Conservation (phyloP, 352 stramenopile species). For the Phytophthora cactorum region DNA sequence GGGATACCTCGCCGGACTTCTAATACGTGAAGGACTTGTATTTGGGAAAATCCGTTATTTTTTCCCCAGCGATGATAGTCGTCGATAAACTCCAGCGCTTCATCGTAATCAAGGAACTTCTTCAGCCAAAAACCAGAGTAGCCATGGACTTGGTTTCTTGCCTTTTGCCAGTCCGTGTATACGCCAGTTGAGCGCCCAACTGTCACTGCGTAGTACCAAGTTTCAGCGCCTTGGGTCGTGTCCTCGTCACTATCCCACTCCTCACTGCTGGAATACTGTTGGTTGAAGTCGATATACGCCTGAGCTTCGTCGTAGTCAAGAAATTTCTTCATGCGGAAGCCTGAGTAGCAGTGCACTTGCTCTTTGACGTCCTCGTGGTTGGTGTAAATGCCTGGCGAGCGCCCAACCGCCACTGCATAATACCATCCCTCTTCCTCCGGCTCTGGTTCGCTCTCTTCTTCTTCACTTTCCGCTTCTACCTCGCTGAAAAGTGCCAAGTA, state of each 20-base stretch:
- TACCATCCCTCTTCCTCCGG: slow-evolving; percentile 4
- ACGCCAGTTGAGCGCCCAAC: slow-evolving; percentile 51
- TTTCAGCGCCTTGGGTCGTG: background rate
- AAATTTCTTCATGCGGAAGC: slow-evolving; percentile 70
- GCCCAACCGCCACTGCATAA: slow-evolving; percentile 61
- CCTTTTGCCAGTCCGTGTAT: slow-evolving; percentile 49
- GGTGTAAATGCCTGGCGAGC: slow-evolving; percentile 49
- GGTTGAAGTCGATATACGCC: slow-evolving; percentile 15
- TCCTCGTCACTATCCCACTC: slow-evolving; percentile 2
- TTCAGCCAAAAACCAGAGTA: slow-evolving; percentile 54
- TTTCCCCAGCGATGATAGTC: background rate
- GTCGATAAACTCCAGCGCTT: slow-evolving; percentile 43
- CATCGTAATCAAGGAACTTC: slow-evolving; percentile 51
- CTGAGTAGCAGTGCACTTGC: slow-evolving; percentile 56
- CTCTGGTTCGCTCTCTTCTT: background rate
- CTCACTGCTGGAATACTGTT: slow-evolving; percentile 11
- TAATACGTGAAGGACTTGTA: too few relatives aligned
- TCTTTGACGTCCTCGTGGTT: slow-evolving; percentile 5
- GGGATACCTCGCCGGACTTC: too few relatives aligned
- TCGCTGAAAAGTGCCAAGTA: slow-evolving; percentile 6
- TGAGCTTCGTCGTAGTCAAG: slow-evolving; percentile 41
- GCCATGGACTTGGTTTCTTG: slow-evolving; percentile 47
- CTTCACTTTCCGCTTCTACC: background rate
- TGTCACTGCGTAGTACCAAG: slow-evolving; percentile 61
- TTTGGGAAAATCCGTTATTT: too few relatives aligned